phyloP scores from a whole-genome alignment of 2,329 filamentous ascomycete genomes.

The Fusarium fujikuroi region DNA sequence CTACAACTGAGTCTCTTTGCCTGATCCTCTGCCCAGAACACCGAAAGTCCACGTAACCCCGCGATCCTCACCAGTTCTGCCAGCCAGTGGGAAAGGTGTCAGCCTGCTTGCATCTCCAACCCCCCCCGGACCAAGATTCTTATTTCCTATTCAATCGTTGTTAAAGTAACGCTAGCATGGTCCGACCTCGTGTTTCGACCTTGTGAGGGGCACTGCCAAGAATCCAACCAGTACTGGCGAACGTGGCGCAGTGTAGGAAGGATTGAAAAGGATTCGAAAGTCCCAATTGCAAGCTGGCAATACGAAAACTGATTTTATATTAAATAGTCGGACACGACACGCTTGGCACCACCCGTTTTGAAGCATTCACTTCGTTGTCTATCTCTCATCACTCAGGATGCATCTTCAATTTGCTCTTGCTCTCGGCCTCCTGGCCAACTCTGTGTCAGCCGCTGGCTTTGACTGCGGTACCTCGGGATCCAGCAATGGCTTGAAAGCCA shows the following conservation, averaged over 20 bases:
- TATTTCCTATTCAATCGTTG: background rate
- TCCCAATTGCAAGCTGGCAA: accelerated
- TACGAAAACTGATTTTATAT: background rate
- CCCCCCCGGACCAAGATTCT: accelerated
- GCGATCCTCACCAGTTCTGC: background rate
- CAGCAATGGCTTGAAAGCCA: background rate
- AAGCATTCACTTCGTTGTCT: accelerated
- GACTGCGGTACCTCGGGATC: slow-evolving; percentile 12
- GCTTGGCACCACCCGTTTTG: accelerated
- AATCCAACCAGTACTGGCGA: accelerated
- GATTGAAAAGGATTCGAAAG: background rate
- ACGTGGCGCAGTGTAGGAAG: background rate
- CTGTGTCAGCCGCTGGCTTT: background rate
- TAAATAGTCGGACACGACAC: background rate
- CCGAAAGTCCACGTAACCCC: background rate
- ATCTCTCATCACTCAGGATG: background rate
- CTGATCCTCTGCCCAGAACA: background rate
- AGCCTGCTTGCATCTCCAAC: too few relatives aligned
- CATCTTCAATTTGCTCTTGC: slow-evolving; percentile 4
- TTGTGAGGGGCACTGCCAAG: background rate
- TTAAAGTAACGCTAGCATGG: background rate
- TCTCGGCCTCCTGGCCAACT: background rate
- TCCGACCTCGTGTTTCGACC: background rate
- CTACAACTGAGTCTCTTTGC: background rate
- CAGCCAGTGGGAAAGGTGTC: background rate